Conservation (phyloP, 2,329 filamentous ascomycete species). For the Arthrinium phaeospermum region DNA sequence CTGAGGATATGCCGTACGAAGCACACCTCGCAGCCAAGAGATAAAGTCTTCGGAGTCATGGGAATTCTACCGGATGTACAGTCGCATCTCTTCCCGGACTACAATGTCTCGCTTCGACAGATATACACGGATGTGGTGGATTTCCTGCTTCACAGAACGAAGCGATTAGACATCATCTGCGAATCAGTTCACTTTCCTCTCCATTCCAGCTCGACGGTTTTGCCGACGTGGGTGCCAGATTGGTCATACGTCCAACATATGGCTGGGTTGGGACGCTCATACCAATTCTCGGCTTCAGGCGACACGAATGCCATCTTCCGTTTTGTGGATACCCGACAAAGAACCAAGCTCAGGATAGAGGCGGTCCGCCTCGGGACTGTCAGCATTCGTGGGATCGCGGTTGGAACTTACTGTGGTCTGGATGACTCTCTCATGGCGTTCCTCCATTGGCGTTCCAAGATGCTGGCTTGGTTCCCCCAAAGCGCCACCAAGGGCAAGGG, state of each 20-base stretch:
- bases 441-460: conserved; percentile 40
- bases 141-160: background rate
- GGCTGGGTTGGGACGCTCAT: background rate
- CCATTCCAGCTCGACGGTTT: background rate
- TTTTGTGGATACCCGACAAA: background rate
- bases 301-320: background rate
- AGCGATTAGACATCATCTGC: background rate
- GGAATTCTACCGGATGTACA: background rate
- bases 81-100: background rate
- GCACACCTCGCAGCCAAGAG: background rate
- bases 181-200: background rate
- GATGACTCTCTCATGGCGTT: conserved; percentile 44
- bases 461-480: conserved; percentile 26
- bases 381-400: conserved; percentile 27
- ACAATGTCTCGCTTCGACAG: background rate
- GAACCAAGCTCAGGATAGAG: background rate
- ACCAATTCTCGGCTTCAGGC: background rate
- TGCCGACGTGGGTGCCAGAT: background rate
- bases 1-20: background rate
- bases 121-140: background rate
- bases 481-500: fast-evolving
- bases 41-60: background rate
- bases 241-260: background rate
- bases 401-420: conserved; percentile 35
- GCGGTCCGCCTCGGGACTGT: background rate